These are phyloP conservation scores for Pichia kudriavzevii DNA, from an alignment of 1,139 yeast species.

Conservation along the genomic window DNA sequence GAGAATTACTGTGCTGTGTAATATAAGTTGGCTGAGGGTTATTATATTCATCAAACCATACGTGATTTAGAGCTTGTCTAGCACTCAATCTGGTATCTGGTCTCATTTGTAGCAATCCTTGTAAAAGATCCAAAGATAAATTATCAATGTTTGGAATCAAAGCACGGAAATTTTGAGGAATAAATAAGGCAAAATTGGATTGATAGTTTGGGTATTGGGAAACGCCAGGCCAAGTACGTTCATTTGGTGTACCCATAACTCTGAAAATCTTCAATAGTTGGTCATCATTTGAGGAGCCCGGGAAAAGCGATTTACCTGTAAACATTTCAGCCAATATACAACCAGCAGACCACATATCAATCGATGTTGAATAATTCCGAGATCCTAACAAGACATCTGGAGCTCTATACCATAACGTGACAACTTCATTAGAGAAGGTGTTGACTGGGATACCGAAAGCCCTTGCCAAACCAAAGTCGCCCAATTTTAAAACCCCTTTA, in stretches of 20 bases:
- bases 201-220: slow-evolving; percentile 79
- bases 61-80: slow-evolving; percentile 86
- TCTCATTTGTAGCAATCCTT: slow-evolving; percentile 75
- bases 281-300: slow-evolving; percentile 95
- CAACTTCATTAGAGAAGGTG: slow-evolving; percentile 95
- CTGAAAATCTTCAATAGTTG: slow-evolving; percentile 84
- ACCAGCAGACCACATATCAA: slow-evolving; percentile 98
- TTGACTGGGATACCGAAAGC: slow-evolving; percentile 98
- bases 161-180: slow-evolving; percentile 76
- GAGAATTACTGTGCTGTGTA: slow-evolving; percentile 3
- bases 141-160: slow-evolving; percentile 75
- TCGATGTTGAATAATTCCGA: slow-evolving; percentile 88
- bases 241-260: slow-evolving; percentile 94
- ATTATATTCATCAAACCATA: slow-evolving; percentile 85
- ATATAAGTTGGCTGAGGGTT: slow-evolving; percentile 19
- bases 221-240: slow-evolving; percentile 93
- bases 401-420: slow-evolving; percentile 96
- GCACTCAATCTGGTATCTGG: slow-evolving; percentile 92
- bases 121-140: slow-evolving; percentile 70
- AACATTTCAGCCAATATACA: slow-evolving; percentile 98
- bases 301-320: slow-evolving; percentile 94
- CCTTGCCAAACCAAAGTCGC: slow-evolving; percentile 96
- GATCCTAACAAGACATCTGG: slow-evolving; percentile 96
- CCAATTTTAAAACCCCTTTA: slow-evolving; percentile 86
- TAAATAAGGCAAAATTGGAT: slow-evolving; percentile 67